Evolutionary conservation across 345 rosid genomes (phyloP).

Genomic region (Microcos paniculata): DNA sequence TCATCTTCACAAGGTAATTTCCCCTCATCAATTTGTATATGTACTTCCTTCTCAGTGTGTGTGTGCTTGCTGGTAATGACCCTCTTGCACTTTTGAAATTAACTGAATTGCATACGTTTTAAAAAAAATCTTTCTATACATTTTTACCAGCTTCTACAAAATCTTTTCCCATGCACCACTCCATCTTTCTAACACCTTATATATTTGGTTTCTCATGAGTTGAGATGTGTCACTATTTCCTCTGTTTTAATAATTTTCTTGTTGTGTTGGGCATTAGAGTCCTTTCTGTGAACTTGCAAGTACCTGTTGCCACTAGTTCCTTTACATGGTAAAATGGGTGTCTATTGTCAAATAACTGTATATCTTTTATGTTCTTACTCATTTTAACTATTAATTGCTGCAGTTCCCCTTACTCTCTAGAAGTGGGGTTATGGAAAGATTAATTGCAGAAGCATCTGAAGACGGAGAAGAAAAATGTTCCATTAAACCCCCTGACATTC

Average conservation of each 20-base stretch:
- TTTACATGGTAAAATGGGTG: not conserved
- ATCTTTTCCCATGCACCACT: not conserved
- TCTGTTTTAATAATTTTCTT: not conserved
- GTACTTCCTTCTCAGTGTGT: not conserved
- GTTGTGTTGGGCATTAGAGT: not conserved
- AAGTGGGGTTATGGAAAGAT: constrained; percentile 90
- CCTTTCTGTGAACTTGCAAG: constrained; percentile 9
- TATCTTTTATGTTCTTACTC: constrained; percentile 16
- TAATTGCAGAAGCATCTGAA: constrained; percentile 75
- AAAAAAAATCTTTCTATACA: not conserved
- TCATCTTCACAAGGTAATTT: constrained; percentile 94
- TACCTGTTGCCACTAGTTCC: not conserved
- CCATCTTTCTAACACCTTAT: constrained; percentile 1
- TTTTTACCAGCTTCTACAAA: not conserved
- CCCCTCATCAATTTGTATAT: not conserved
- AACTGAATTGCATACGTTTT: not conserved
- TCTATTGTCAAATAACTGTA: constrained; percentile 11
- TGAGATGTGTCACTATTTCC: not conserved
- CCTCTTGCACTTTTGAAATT: constrained; percentile 3
- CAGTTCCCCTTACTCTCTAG: constrained; percentile 97
- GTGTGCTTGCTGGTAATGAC: not conserved
- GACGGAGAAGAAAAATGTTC: constrained; percentile 69
- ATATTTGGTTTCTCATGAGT: not conserved
- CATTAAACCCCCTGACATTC: constrained; percentile 57
- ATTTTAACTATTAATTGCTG: constrained; percentile 19